Conservation (phyloP, 2,329 filamentous ascomycete genomes). For the Ceratocystis smalleyi region DNA sequence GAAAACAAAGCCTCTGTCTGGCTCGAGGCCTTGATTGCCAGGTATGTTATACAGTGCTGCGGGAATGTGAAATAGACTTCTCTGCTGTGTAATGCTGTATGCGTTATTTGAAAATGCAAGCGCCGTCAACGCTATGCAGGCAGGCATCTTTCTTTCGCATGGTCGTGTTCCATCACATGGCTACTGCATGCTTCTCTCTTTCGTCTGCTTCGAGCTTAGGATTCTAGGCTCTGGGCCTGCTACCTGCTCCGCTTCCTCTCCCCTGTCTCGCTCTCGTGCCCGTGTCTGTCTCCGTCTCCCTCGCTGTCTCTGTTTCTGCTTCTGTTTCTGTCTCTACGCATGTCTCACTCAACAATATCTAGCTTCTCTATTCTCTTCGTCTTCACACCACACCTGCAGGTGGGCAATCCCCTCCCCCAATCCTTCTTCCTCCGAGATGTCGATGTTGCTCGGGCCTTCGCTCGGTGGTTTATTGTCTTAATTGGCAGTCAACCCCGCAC, state of each 20-base stretch:
- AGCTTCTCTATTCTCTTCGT: background rate
- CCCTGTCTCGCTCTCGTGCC: background rate
- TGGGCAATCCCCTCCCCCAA: background rate
- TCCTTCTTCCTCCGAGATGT: background rate
- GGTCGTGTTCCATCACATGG: background rate
- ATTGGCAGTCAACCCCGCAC: background rate
- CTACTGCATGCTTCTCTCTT: background rate
- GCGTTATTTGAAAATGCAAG: background rate
- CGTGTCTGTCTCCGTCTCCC: background rate
- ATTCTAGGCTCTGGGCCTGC: background rate
- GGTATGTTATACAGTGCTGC: background rate
- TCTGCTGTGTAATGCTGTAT: too few species aligned
- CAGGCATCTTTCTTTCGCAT: too few species aligned
- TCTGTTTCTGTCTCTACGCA: background rate
- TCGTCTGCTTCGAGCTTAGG: background rate
- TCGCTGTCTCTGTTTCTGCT: background rate
- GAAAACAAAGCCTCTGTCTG: too few species aligned
- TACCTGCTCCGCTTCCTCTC: background rate
- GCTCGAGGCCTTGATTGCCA: background rate
- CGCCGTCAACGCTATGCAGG: background rate
- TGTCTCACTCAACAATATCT: background rate
- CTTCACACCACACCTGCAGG: background rate
- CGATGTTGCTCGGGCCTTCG: constrained; percentile 1
- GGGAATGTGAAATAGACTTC: background rate
- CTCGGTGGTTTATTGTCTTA: constrained; percentile 3